These are phyloP conservation scores for Batkoa obscura DNA, from an alignment of 371 early-diverging fungal genomes.

Conservation along the genomic window DNA sequence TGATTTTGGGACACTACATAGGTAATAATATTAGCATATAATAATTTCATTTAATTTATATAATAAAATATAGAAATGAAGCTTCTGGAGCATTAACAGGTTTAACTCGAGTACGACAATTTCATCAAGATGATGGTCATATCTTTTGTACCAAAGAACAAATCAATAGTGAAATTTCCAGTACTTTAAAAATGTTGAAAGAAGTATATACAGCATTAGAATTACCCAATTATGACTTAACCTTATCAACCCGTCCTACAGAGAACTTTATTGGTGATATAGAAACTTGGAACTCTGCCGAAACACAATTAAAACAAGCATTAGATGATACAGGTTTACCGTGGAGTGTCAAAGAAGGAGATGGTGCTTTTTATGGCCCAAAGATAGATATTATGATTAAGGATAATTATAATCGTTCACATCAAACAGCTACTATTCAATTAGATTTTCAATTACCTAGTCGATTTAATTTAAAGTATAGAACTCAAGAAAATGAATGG, in stretches of 20 bases:
- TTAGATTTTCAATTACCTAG: conserved; percentile 95
- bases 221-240: conserved; percentile 56
- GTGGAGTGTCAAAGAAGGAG: conserved; percentile 93
- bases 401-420: conserved; percentile 84
- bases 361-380: conserved; percentile 99
- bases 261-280: conserved; percentile 77
- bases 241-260: conserved; percentile 93
- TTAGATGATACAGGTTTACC: conserved; percentile 50
- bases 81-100: conserved; percentile 94
- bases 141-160: conserved; percentile 91
- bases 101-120: conserved; percentile 95
- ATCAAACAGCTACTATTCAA: conserved; percentile 98
- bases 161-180: conserved; percentile 55
- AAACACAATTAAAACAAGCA: conserved; percentile 56
- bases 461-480: conserved; percentile 83
- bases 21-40: conserved; percentile 19
- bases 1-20: conserved; percentile 96
- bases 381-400: conserved; percentile 97
- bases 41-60: not conserved
- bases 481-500: conserved; percentile 31
- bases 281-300: conserved; percentile 88
- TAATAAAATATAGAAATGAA: conserved; percentile 51
- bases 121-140: conserved; percentile 99
- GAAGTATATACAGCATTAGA: conserved; percentile 74
- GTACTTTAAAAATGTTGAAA: conserved; percentile 71